Evolutionary conservation across 805 yeast species (phyloP), one percentile per base, ranked within the genome.

Genomic region (Lipomyces chichibuensis): DNA sequence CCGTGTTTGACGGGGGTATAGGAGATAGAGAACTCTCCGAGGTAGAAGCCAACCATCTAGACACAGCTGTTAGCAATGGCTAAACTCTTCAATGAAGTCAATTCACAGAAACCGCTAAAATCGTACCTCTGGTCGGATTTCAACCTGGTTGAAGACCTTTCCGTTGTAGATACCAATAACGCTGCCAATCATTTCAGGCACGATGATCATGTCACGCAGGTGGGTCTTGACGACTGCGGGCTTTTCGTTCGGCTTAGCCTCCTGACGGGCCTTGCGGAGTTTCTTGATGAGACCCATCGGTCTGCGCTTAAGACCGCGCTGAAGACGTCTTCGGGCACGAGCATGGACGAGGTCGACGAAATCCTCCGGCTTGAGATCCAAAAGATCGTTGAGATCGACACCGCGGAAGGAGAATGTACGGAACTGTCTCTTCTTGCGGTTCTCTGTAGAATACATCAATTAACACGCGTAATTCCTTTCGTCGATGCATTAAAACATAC

Each of bases 1-100:
- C 98, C 98, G 88, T 96, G 99, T 88, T 96, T 92, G 83, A 94
- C 98, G 82, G 99, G 99, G 84, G 97, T 91, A 88, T 95, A 95
- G 79, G 99, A 87, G 85, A 95, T 95, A 80, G 99, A 94, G 92
- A 95, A 95, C 88, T 95, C 99, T 87, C 98, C 99, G 80, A 95
- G 91, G 96, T 95, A 95, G 90, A 94, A 97, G 83, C 99, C 98
- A 82, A 94, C 93, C 99, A 95, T 95, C 88, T 63, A 49, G 2
- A 9, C 3, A 13, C 49, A 3, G 20, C 20, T 17, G 63, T 54
- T 37, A 51, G 58, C 23, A 46, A 4, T 29, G 32, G n/a, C 37
- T 23, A 14, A 7, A 29, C 33, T 23, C 25, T 7, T 11, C 33
- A 29, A n/a, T 13, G 33, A 35, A 25, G 7, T 17, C 20, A 35